A percentile compares a stretch with the other conserved stretches of the same genome.
Evolutionary conservation across 257 asterid genomes (phyloP).

Genomic region (Solanum tacnaense): DNA sequence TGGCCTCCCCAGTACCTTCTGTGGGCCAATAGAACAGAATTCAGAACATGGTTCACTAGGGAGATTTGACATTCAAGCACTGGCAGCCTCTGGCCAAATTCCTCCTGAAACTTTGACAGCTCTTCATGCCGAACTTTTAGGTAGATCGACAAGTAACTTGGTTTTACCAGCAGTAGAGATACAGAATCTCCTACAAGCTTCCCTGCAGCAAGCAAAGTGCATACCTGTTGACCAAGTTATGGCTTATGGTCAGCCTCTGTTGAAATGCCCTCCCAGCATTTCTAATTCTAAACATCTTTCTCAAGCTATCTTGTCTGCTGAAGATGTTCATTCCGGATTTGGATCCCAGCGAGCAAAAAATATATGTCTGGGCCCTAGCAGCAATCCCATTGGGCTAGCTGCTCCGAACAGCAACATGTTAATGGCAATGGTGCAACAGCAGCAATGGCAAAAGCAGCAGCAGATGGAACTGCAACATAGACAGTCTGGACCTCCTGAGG

Average conservation of each 20-base stretch:
- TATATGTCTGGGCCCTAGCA: conserved; percentile 21
- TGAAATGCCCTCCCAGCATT: conserved; percentile 40
- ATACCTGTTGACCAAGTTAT: conserved; percentile 34
- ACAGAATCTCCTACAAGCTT: conserved; percentile 37
- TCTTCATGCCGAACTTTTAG: conserved; percentile 53
- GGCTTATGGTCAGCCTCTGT: conserved; percentile 46
- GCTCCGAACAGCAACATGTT: conserved; percentile 28
- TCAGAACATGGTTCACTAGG: conserved; percentile 47
- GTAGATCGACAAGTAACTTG: conserved; percentile 39
- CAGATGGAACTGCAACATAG: conserved; percentile 25
- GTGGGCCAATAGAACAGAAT: conserved; percentile 53
- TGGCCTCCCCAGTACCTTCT: conserved; percentile 40
- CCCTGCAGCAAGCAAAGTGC: conserved; percentile 45
- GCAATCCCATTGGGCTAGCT: conserved; percentile 18
- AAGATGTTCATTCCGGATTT: conserved; percentile 26
- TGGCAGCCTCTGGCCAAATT: conserved; percentile 60
- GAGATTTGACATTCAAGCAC: conserved; percentile 55
- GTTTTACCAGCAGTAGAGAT: conserved; percentile 52
- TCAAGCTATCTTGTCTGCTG: conserved; percentile 27
- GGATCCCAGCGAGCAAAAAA: conserved; percentile 38
- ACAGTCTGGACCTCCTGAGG: conserved; percentile 23
- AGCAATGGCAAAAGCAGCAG: conserved; percentile 14
- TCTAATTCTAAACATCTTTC: conserved; percentile 30
- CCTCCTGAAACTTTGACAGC: conserved; percentile 63
- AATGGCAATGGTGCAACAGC: conserved; percentile 36